Conservation (phyloP, 1,284 basidiomycete species). For the Naganishia albida region DNA sequence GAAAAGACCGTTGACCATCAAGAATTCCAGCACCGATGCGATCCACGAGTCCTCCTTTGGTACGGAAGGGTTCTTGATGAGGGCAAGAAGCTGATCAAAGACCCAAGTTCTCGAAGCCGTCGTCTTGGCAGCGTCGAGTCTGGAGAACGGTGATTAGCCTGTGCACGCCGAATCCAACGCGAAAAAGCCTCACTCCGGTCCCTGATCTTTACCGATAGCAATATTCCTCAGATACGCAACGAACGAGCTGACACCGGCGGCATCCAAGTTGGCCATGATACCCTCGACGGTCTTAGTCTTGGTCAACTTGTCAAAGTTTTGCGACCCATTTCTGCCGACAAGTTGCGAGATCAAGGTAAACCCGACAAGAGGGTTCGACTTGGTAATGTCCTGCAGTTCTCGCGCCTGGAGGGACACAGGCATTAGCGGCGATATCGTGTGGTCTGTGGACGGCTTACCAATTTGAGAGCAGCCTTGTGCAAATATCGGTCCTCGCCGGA, state of each 20-base stretch:
- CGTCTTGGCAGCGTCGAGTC: conserved; percentile 43
- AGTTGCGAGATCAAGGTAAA: conserved; percentile 84
- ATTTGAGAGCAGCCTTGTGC: conserved; percentile 80
- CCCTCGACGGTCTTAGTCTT: conserved; percentile 90
- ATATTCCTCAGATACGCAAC: conserved; percentile 9
- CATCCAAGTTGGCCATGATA: conserved; percentile 74
- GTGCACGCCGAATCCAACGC: background rate
- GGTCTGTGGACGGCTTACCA: conserved; percentile 58
- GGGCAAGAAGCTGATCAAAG: conserved; percentile 77
- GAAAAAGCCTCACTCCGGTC: conserved; percentile 10
- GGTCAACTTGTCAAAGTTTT: conserved; percentile 88
- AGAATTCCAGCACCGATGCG: conserved; percentile 72
- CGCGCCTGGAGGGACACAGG: conserved; percentile 58
- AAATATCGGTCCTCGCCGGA: conserved; percentile 82
- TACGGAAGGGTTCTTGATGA: conserved; percentile 77
- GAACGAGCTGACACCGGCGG: conserved; percentile 63
- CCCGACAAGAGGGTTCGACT: conserved; percentile 74
- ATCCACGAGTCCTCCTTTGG: conserved; percentile 81
- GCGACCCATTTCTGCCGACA: conserved; percentile 79
- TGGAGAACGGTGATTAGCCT: conserved; percentile 20
- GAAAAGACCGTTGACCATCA: conserved; percentile 81
- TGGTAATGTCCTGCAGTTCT: conserved; percentile 73
- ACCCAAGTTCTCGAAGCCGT: conserved; percentile 68
- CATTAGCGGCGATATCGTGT: background rate
- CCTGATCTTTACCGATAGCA: conserved; percentile 22